Conservation (phyloP, 495 filamentous ascomycete species). For the Penicillium silybi region DNA sequence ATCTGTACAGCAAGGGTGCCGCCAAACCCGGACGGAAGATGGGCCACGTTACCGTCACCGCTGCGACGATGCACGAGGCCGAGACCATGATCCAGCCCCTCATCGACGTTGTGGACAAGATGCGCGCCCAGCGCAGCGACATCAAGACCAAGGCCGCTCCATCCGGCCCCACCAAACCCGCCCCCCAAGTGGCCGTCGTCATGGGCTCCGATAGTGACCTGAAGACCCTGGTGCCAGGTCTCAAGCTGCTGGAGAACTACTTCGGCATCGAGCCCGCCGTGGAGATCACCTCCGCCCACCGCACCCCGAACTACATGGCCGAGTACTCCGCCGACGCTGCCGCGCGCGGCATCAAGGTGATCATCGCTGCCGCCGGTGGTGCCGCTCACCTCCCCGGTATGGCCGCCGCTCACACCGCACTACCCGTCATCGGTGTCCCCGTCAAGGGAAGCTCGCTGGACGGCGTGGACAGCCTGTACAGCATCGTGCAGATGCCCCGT, state of each 20-base stretch:
- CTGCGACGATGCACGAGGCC: slow-evolving; percentile 65
- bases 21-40: slow-evolving; percentile 88
- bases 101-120: slow-evolving; percentile 59
- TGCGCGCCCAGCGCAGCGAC: slow-evolving; percentile 55
- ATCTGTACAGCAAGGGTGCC: slow-evolving; percentile 88
- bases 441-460: slow-evolving; percentile 83
- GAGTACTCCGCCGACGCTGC: slow-evolving; percentile 67
- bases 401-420: slow-evolving; percentile 76
- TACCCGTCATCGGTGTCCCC: slow-evolving; percentile 91
- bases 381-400: slow-evolving; percentile 92
- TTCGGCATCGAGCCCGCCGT: slow-evolving; percentile 73
- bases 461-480: slow-evolving; percentile 83
- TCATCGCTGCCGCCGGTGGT: slow-evolving; percentile 92
- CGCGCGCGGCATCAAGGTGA: slow-evolving; percentile 71
- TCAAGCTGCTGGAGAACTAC: slow-evolving; percentile 66
- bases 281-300: slow-evolving; percentile 90
- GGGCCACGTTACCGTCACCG: slow-evolving; percentile 82
- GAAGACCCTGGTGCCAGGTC: slow-evolving; percentile 67
- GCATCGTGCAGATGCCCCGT: slow-evolving; percentile 91
- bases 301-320: slow-evolving; percentile 82
- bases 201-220: slow-evolving; percentile 97
- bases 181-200: slow-evolving; percentile 73
- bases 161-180: slow-evolving; percentile 31
- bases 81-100: slow-evolving; percentile 65
- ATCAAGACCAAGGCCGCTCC: slow-evolving; percentile 38